Evolutionary conservation across 306 rosid genomes (phyloP), one percentile per base, ranked within the genome.

Genomic region (Vigna reflexopilosa): DNA sequence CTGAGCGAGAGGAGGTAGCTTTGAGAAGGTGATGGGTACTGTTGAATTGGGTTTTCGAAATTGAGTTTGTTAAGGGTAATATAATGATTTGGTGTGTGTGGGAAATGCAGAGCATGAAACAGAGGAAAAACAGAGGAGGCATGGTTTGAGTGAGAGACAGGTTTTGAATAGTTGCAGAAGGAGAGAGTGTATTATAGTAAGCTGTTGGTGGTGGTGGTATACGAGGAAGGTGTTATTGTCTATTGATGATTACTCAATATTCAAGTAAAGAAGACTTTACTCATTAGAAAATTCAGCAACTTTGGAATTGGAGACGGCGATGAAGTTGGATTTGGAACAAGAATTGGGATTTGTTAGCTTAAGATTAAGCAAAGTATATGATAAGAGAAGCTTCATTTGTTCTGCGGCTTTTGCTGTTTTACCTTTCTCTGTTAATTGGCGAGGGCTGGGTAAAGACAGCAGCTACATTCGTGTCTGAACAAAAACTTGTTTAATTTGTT

Each of bases 1-100:
- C 19, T 49, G 98, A 94, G 67, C 95, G 95, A 6, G 82, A 8
- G 62, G 97, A 49, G 28, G 93, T 80, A 32, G 92, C 75, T 77
- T 92, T 92, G 79, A 94, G 97, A 45, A 94, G 97, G 56, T 86
- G 86, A 66, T 85, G 97, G 62, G 94, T 90, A 44, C 32, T 85
- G 83, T 86, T 90, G 86, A 89, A 89, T 50, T 89, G 91, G 77
- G 90, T 72, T 67, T 67, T 80, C 62, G 95, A 85, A 16, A 94
- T 69, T 16, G 92, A 78, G 82, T 94, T 90, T 30, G 91, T 84
- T 14, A 94, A 75, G n/a, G 97, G 91, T 1, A 94, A 42, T 0
- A 92, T 72, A 11, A 90, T 38, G 11, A 55, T 77, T 55, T 85
- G 77, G 26, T 83, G 26, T 63, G 85, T 55, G 42, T 16, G 58